Conservation (phyloP, 352 stramenopile genomes). For the Blastocystis sp. region DNA sequence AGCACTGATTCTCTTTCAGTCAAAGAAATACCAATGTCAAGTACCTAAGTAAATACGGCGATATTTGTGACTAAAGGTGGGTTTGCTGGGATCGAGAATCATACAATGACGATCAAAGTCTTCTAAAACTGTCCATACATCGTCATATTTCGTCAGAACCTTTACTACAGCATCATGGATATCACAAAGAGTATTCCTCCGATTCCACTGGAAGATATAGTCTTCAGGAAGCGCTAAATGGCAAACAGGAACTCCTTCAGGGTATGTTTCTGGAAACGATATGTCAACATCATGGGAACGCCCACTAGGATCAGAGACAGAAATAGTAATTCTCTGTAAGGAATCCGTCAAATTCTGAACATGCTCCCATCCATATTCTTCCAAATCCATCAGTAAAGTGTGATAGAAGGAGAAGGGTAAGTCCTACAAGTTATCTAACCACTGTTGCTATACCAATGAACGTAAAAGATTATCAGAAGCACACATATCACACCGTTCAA, state of each 20-base stretch:
- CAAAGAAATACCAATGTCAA: neutral
- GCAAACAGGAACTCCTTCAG: neutral
- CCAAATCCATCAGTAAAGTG: neutral
- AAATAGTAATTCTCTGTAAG: neutral
- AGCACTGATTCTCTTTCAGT: slow-evolving; percentile 48
- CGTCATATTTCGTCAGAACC: neutral
- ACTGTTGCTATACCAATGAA: neutral
- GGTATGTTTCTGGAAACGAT: slow-evolving; percentile 12
- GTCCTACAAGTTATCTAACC: neutral
- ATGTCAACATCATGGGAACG: slow-evolving; percentile 33
- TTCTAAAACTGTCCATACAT: slow-evolving; percentile 28
- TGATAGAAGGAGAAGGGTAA: slow-evolving; percentile 19
- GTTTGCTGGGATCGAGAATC: slow-evolving; percentile 37
- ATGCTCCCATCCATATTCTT: slow-evolving; percentile 10
- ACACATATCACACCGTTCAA: neutral
- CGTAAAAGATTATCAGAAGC: neutral
- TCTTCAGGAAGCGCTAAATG: slow-evolving; percentile 39
- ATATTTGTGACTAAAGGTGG: slow-evolving; percentile 54
- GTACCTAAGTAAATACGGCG: slow-evolving; percentile 26
- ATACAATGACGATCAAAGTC: slow-evolving; percentile 43
- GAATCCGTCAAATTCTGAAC: neutral
- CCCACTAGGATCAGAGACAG: neutral
- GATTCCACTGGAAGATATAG: slow-evolving; percentile 5
- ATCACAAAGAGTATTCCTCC: neutral
- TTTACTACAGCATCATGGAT: neutral